Base-by-base conservation (phyloP, 345 rosid species). In the Populus euphratica region DNA sequence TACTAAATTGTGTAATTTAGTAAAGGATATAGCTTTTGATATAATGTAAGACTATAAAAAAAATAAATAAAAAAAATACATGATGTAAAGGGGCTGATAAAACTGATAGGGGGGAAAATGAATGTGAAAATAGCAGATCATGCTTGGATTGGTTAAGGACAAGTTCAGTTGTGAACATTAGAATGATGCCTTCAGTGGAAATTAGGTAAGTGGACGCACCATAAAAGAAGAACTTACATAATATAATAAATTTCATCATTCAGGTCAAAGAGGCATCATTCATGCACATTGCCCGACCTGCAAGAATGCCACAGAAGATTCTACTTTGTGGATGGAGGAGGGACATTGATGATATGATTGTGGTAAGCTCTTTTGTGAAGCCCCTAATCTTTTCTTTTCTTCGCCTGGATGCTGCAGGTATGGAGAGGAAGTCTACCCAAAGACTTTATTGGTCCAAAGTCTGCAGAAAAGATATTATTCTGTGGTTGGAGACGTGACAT, bases 241-340 rank as follows among this genome's bases (percentile, higher is more conserved):
- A 73, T 71, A 84, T 79, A 81, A 86, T 83, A 81, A 88, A 84
- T 84, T 84, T 88, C 87, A 83, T 88, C 89, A 81, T 91, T 81
- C 93, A 91, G 91, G 90, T 89, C 86, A 88, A 88, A 80, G 87
- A 86, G 75, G 86, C 87, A 87, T 77, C 89, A 85, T 88, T 88
- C 84, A 76, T 85, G 76, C 84, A 85, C 82, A 72, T 87, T 85
- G 75, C 78, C 80, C 86, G 82, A 76, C 86, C 89, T 63, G 80
- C 90, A 77, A 91, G 90, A 88, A 89, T 84, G 89, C 88, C 91
- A 81, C 95, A 88, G 91, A 91, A 85, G 90, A 89, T 91, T 87
- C 95, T 91, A 85, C 90, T 88, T 79, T 89, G 91, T 89, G 91
- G 95, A 88, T 91, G 95, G 93, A 87, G 93, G 90, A 88, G 93